Evolutionary conservation across 1,284 basidiomycete genomes (phyloP).

Genomic region (Chondrostereum purpureum): DNA sequence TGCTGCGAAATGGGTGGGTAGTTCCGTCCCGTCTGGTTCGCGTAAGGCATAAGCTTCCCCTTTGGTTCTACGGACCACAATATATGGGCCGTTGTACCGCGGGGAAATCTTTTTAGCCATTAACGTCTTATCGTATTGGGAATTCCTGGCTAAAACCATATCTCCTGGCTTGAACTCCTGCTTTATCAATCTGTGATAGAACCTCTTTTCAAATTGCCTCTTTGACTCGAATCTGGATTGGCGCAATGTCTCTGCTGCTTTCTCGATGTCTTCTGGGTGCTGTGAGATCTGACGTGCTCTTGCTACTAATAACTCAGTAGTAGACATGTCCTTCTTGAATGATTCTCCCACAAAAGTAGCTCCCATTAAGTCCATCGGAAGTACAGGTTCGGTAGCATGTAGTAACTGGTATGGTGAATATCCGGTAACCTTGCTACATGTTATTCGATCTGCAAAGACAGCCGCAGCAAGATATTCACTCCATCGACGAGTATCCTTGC

Average conservation of each 20-base stretch:
- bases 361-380: conserved; percentile 18
- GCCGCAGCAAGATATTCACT: conserved; percentile 4
- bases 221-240: not conserved
- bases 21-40: not conserved
- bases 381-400: conserved; percentile 15
- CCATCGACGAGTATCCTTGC: conserved; percentile 9
- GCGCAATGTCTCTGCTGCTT: not conserved
- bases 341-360: conserved; percentile 15
- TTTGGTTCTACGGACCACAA: not conserved
- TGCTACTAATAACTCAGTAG: conserved; percentile 12
- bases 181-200: not conserved
- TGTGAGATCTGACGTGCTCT: conserved; percentile 12
- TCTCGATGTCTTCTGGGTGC: not conserved
- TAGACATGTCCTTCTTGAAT: conserved; percentile 11
- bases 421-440: conserved; percentile 12
- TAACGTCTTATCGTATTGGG: not conserved
- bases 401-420: conserved; percentile 18
- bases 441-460: conserved; percentile 19
- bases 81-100: not conserved
- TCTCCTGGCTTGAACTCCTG: not conserved
- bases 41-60: not conserved
- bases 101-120: not conserved
- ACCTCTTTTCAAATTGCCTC: not conserved
- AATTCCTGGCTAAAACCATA: not conserved
- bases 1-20: not conserved